Base-by-base conservation (phyloP, 2,329 filamentous ascomycete species). In the Hymenoscyphus repandus region DNA sequence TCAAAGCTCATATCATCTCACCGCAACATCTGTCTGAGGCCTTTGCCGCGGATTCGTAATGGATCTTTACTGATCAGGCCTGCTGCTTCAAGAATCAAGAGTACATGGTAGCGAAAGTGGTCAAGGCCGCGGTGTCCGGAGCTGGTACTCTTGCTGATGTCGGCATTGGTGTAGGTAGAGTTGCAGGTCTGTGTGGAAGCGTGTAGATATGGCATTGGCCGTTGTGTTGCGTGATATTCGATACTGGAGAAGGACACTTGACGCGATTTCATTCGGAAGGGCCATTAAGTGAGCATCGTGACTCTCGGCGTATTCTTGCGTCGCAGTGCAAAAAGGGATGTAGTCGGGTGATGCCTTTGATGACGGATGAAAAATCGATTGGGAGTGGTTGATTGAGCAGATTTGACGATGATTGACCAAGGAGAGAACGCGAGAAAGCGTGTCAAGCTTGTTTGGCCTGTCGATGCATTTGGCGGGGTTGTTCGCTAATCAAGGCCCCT, bases 321-420 rank as follows among this genome's bases (percentile, higher is more conserved):
- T 37, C 12, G 34, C 34, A 37, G 34, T 11, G 34, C 34, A 4
- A 37, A 34, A 51, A 41, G 44, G 30, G 36, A 45, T 36, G 36
- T 18, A 46, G 49, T 54, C 52, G 52, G 43, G 45, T 54, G 52
- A 54, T 41, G 38, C 18, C n/a, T 17, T 41, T 17, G 37, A 43
- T 30, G 45, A 38, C 43, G 18, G 32, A 17, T 2, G 33, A 31
- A 4, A 15, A 18, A 30, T 22, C 15, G 18, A 12, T 12, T 12
- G 38, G 12, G 38, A 22, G 15, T 4, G 5, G 15, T 41, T 22
- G 38, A 41, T 18, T 18, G 22, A 27, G 22, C 22, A 27, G 7
- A 27, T 27, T n/a, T 27, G 22, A 27, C 22, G 22, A 27, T 27
- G 22, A 27, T 27, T 27, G 22, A 27, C 22, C 22, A 27, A 27